phyloP scores from a whole-genome alignment of 148 eudicot genomes.

The Euryodendron excelsum region DNA sequence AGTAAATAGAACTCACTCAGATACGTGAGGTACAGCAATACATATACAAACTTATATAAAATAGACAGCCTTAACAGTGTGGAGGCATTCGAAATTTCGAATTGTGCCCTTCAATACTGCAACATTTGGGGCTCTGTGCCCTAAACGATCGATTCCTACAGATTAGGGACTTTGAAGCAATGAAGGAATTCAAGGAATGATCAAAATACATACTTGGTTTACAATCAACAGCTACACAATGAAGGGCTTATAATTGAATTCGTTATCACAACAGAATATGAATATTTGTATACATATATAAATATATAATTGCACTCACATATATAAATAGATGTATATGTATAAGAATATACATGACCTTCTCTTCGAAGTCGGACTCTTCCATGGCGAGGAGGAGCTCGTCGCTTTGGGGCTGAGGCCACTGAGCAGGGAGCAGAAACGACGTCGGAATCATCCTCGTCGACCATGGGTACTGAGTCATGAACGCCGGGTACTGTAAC shows the following conservation, averaged over 20 bases:
- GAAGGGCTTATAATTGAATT: background rate
- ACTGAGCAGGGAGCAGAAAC: conserved; percentile 53
- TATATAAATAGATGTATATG: background rate
- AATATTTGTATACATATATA: background rate
- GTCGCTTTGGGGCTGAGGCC: conserved; percentile 58
- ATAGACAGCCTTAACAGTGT: background rate
- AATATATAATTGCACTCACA: too few relatives aligned
- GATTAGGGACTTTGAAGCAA: background rate
- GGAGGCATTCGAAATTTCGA: background rate
- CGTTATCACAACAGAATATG: background rate
- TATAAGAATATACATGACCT: conserved; percentile 43
- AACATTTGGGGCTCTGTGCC: background rate
- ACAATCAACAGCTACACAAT: background rate
- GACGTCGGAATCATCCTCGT: conserved; percentile 69
- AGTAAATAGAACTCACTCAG: background rate
- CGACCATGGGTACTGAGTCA: conserved; percentile 74
- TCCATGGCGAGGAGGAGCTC: conserved; percentile 74
- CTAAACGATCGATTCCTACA: too few relatives aligned
- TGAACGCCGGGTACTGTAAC: conserved; percentile 63
- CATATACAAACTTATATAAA: background rate
- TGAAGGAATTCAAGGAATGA: background rate
- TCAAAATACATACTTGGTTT: background rate
- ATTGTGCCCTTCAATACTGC: background rate
- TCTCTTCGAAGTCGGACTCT: conserved; percentile 69
- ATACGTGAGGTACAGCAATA: background rate